Evolutionary conservation across 169 alveolate genomes (phyloP), one percentile per base, ranked within the genome.

Genomic region (Plasmodium adleri): DNA sequence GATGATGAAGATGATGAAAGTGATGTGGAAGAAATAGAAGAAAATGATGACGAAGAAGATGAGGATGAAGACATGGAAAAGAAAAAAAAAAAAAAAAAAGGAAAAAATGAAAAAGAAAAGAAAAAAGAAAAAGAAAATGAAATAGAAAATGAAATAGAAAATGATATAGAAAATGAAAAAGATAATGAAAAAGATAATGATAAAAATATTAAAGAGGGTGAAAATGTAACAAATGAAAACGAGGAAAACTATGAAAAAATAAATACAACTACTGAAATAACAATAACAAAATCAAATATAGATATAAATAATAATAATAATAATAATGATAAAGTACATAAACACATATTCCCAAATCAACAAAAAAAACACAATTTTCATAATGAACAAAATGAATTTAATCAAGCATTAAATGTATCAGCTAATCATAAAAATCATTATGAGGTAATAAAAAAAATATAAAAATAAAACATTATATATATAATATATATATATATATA

Each of bases 21-120:
- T 9, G 70, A 72, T 54, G 13, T n/a, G 5, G 70, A 56, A n/a
- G 43, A 56, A 28, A 68, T 20, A 15, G 17, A 49, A 4, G 54
- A 74, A n/a, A 7, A 8, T 39, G 73, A 76, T 4, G 74, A 56
- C 1, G 74, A 43, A 2, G 89, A 76, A 50, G 76, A 63, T 13
- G 49, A 32, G 39, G 49, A 75, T 3, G 73, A 49, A 9, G 73
- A 43, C 8, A 72, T 26, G 56, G 68, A 54, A 22, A 39, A 17
- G 20, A 17, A 59, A 59, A 50, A 20, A 15, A 50, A 50, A 26
- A 62, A 12, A 13, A 28, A 39, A 9, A 64, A 74, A 45, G 50
- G n/a, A 7, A 28, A 74, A 6, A 2, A 9, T 13, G 9, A 12
- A 7, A 6, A 17, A 15, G 88, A 1, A 12, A 64, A 26, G 1